A percentile compares a stretch with the other conserved stretches of the same genome.
phyloP scores from a whole-genome alignment of 495 filamentous ascomycete genomes.

The Thozetella sp. region DNA sequence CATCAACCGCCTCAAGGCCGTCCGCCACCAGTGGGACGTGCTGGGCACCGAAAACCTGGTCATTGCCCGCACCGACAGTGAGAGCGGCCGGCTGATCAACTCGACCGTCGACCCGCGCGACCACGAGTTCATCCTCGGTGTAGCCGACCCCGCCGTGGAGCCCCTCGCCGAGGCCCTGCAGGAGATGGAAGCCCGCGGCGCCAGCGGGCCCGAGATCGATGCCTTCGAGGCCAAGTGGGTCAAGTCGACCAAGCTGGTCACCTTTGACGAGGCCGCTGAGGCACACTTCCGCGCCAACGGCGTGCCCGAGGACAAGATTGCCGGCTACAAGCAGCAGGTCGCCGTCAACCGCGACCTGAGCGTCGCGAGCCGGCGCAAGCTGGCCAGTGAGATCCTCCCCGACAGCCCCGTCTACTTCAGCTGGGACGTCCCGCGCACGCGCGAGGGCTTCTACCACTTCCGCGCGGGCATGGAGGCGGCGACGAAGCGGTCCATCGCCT shows the following conservation, averaged over 20 bases:
- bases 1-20: slow-evolving; percentile 89
- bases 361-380: slow-evolving; percentile 69
- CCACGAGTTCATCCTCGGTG: slow-evolving; percentile 93
- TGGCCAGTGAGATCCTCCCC: slow-evolving; percentile 65
- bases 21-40: slow-evolving; percentile 96
- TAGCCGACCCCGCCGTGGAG: slow-evolving; percentile 68
- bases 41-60: slow-evolving; percentile 95
- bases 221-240: slow-evolving; percentile 88
- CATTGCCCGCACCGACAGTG: slow-evolving; percentile 93
- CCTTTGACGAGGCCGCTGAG: slow-evolving; percentile 88
- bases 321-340: slow-evolving; percentile 65
- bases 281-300: slow-evolving; percentile 68
- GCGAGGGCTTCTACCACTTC: slow-evolving; percentile 98
- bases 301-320: slow-evolving; percentile 60
- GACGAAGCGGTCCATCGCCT: slow-evolving; percentile 89
- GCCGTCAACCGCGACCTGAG: slow-evolving; percentile 68
- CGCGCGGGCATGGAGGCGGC: slow-evolving; percentile 83
- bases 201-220: slow-evolving; percentile 78
- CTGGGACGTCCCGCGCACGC: slow-evolving; percentile 91
- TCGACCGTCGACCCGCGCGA: slow-evolving; percentile 91
- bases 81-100: slow-evolving; percentile 87
- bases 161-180: slow-evolving; percentile 90
- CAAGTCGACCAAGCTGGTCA: slow-evolving; percentile 80
- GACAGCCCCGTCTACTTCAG: slow-evolving; percentile 70
- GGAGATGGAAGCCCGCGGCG: slow-evolving; percentile 80